These are phyloP conservation scores for Mycena sanguinolenta DNA, from an alignment of 768 basidiomycete genomes.

Conservation along the genomic window DNA sequence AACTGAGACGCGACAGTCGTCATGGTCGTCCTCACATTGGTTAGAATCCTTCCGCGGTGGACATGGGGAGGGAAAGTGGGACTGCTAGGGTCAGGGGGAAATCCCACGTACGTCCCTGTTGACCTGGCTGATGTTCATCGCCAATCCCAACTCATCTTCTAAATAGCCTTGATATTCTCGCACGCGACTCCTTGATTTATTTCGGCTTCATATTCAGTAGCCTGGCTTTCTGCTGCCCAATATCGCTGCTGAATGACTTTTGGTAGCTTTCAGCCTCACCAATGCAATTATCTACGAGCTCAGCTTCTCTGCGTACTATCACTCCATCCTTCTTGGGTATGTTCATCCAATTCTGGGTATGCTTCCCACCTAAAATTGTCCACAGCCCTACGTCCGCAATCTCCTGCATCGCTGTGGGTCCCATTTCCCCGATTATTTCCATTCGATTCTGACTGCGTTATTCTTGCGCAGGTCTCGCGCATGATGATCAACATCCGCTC, in stretches of 20 bases:
- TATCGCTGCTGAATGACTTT: background rate
- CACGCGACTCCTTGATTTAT: slow-evolving; percentile 38
- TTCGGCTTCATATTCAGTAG: slow-evolving; percentile 37
- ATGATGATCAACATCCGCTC: slow-evolving; percentile 39
- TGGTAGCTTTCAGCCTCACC: slow-evolving; percentile 24
- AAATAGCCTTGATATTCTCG: slow-evolving; percentile 33
- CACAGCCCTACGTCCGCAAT: slow-evolving; percentile 29
- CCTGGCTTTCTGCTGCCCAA: background rate
- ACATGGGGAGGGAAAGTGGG: background rate
- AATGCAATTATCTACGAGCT: slow-evolving; percentile 28
- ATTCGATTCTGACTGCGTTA: background rate
- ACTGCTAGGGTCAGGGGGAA: slow-evolving; percentile 21
- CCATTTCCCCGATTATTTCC: background rate
- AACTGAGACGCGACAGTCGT: slow-evolving; percentile 10
- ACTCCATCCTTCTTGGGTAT: slow-evolving; percentile 25
- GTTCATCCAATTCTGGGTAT: background rate
- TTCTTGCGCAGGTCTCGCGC: slow-evolving; percentile 20
- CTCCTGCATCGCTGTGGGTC: slow-evolving; percentile 29
- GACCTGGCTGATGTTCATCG: background rate
- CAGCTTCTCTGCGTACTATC: slow-evolving; percentile 27
- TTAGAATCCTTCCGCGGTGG: slow-evolving; percentile 33
- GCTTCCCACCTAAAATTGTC: background rate
- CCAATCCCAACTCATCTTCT: background rate
- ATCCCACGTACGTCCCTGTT: slow-evolving; percentile 16
- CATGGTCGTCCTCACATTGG: slow-evolving; percentile 31